Conservation (phyloP, 441 rosid genomes). For the Cnidoscolus chayamansa region DNA sequence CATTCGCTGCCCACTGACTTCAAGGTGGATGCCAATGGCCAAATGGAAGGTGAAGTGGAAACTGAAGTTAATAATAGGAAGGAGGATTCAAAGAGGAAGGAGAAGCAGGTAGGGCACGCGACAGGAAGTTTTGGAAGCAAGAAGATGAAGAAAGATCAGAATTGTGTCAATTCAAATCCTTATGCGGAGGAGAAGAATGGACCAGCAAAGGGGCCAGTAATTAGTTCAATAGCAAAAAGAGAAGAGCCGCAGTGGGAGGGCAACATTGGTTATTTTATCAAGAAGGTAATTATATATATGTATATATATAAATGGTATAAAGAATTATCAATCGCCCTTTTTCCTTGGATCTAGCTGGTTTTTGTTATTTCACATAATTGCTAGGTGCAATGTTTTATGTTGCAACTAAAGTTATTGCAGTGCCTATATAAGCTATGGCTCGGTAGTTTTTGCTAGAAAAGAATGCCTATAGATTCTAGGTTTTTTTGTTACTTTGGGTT, state of each 20-base stretch:
- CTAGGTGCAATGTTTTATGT: not conserved
- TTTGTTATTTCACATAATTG: not conserved
- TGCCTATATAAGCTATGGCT: not conserved
- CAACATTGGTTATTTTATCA: slow-evolving; percentile 70
- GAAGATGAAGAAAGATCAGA: slow-evolving; percentile 54
- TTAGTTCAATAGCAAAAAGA: slow-evolving; percentile 8
- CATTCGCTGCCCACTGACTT: slow-evolving; percentile 66
- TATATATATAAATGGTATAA: not conserved
- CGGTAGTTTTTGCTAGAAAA: not conserved
- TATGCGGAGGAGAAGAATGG: slow-evolving; percentile 39
- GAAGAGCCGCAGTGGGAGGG: slow-evolving; percentile 62
- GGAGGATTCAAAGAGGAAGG: slow-evolving; percentile 75
- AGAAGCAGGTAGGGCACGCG: slow-evolving; percentile 46
- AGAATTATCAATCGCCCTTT: not conserved
- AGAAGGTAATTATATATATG: slow-evolving; percentile 50
- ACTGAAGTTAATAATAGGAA: slow-evolving; percentile 33
- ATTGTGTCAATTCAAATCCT: slow-evolving; percentile 53
- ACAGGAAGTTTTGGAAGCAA: slow-evolving; percentile 78
- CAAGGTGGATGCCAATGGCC: slow-evolving; percentile 33
- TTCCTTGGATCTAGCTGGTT: slow-evolving; percentile 7
- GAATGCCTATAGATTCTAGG: not conserved
- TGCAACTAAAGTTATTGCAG: not conserved
- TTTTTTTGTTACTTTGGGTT: slow-evolving; percentile 6
- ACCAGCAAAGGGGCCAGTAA: slow-evolving; percentile 2
- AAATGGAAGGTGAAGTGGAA: slow-evolving; percentile 25